Evolutionary conservation across 805 yeast genomes (phyloP).

Genomic region (Schizosaccharomyces cryophilus): DNA sequence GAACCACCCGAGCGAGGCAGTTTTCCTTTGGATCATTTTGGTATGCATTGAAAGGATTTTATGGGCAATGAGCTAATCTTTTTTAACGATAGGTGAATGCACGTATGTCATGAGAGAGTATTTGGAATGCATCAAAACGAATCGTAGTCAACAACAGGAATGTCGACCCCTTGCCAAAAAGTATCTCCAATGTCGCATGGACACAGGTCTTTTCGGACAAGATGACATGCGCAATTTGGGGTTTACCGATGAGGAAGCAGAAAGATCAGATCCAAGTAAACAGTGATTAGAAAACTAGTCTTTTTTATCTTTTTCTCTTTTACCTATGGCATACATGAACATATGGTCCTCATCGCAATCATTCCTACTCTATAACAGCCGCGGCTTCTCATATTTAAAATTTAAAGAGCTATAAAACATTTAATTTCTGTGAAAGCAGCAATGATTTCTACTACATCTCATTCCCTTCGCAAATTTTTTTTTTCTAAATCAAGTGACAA

Average conservation of each 20-base stretch:
- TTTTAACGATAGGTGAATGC: conserved; percentile 23
- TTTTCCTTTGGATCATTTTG: conserved; percentile 13
- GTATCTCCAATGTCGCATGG: conserved; percentile 56
- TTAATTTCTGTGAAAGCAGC: too few relatives aligned
- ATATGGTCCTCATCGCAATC: too few relatives aligned
- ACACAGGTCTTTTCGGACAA: conserved; percentile 18
- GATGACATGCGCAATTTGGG: conserved; percentile 2
- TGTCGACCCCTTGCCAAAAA: conserved; percentile 50
- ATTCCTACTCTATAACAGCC: too few relatives aligned
- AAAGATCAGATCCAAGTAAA: background rate
- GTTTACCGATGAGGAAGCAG: background rate
- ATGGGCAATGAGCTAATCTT: background rate
- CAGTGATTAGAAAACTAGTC: background rate
- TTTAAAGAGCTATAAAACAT: too few relatives aligned
- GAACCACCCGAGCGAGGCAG: conserved; percentile 3
- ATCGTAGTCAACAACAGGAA: conserved; percentile 58
- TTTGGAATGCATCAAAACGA: conserved; percentile 41
- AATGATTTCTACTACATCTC: too few relatives aligned
- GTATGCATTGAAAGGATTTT: conserved; percentile 8
- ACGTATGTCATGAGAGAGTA: conserved; percentile 40
- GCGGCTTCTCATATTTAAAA: too few relatives aligned
- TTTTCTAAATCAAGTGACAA: too few relatives aligned
- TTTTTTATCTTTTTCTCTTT: too few relatives aligned
- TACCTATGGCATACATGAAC: too few relatives aligned
- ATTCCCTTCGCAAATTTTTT: too few relatives aligned